A percentile compares a stretch with the other conserved stretches of the same genome.
phyloP scores from a whole-genome alignment of 2,329 filamentous ascomycete species.

The Colletotrichum phormii region DNA sequence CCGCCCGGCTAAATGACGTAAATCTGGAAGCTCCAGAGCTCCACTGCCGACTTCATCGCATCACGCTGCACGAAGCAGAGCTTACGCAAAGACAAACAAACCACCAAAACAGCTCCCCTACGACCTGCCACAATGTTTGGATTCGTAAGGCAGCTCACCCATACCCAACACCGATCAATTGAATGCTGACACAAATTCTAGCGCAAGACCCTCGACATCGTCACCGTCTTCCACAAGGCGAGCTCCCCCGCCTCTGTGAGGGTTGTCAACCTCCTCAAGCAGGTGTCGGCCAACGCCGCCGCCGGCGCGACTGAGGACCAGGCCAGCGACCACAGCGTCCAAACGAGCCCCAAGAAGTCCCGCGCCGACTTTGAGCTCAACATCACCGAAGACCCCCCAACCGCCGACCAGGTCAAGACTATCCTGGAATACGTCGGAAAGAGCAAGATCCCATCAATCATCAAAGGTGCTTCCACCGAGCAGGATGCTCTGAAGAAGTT shows the following conservation, averaged over 20 bases:
- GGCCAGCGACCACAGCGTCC: constrained; percentile 72
- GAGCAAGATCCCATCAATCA: constrained; percentile 68
- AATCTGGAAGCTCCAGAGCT: constrained; percentile 33
- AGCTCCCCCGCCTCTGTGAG: constrained; percentile 77
- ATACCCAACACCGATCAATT: background rate
- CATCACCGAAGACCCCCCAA: constrained; percentile 83
- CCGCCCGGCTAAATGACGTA: constrained; percentile 36
- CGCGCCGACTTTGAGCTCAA: constrained; percentile 86
- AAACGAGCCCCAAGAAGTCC: constrained; percentile 61
- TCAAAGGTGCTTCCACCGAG: constrained; percentile 79
- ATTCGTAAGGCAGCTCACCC: constrained; percentile 51
- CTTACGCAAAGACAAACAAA: constrained; percentile 13
- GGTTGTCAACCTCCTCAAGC: constrained; percentile 82
- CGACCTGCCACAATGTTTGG: constrained; percentile 55
- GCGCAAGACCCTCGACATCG: constrained; percentile 87
- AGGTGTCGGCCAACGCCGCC: constrained; percentile 77
- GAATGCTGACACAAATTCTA: constrained; percentile 48
- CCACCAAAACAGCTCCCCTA: constrained; percentile 17
- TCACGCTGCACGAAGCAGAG: constrained; percentile 19
- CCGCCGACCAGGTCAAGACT: constrained; percentile 82
- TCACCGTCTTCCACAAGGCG: constrained; percentile 96
- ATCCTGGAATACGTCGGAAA: constrained; percentile 86
- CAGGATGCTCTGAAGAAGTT: constrained; percentile 85
- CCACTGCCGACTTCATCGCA: constrained; percentile 37
- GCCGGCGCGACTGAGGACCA: constrained; percentile 79